phyloP scores from a whole-genome alignment of 768 basidiomycete genomes.

The Coprinopsis sp. region DNA sequence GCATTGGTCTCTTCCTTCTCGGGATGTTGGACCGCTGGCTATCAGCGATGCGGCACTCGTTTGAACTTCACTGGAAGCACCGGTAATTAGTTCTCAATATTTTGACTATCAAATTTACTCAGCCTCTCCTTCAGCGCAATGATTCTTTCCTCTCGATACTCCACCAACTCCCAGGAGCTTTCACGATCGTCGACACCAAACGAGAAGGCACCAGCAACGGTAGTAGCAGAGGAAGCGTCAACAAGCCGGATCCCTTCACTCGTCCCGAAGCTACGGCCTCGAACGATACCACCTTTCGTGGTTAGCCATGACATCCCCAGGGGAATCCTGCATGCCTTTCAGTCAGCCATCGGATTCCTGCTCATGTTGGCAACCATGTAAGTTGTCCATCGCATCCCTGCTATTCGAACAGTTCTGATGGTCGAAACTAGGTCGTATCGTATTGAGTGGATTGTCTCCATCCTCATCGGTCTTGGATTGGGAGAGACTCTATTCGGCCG shows the following conservation, averaged over 20 bases:
- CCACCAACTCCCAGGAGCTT: too few relatives aligned
- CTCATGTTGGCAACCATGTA: constrained; percentile 85
- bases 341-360: constrained; percentile 57
- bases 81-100: constrained; percentile 35
- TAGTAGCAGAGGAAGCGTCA: constrained; percentile 1
- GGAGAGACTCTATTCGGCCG: constrained; percentile 75
- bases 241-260: constrained; percentile 4
- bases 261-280: constrained; percentile 16
- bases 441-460: constrained; percentile 67
- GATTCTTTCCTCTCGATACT: too few relatives aligned
- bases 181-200: constrained; percentile 16
- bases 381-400: constrained; percentile 26
- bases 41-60: constrained; percentile 45
- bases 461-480: constrained; percentile 64
- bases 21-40: constrained; percentile 71
- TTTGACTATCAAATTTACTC: constrained; percentile 1
- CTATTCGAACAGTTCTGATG: background rate
- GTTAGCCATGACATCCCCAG: constrained; percentile 64
- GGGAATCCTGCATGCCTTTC: constrained; percentile 59
- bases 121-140: background rate
- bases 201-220: background rate
- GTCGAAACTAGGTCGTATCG: constrained; percentile 71
- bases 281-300: constrained; percentile 59
- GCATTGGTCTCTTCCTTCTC: constrained; percentile 63
- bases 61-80: constrained; percentile 54